Base-by-base conservation (phyloP, 1,284 basidiomycete species). In the Ustilago nuda region DNA sequence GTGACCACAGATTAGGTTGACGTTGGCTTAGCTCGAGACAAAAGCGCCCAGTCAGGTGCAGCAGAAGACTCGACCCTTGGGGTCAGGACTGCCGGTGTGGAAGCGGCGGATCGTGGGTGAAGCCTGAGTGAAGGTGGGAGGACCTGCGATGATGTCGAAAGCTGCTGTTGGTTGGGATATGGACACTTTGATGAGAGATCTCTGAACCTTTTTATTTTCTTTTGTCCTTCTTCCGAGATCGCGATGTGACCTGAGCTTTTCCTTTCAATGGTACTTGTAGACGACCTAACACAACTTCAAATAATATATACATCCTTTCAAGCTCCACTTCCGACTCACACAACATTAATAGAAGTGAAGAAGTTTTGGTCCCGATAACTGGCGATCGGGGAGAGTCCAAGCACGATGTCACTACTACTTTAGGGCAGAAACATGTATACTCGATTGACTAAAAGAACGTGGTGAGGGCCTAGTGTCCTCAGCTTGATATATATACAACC, bases 161-260 rank as follows among this genome's bases (percentile, higher is more conserved):
- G 27, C 23, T 27, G 23, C 23, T 27, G 23, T 27, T 27, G 23
- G 23, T 27, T 27, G 23, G 23, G 23, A 27, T 27, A 27, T 45
- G 19, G 19, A 56, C 17, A 30, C 43, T 56, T 13, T 27, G 23
- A 3, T 27, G 1, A 27, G 23, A 32, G 12, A 30, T 27, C 45
- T 36, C 56, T 32, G 45, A 36, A 32, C 39, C 2, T 19, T 41
- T 56, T 56, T 55, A 43, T 23, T 19, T 23, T 19, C 35, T 56
- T 56, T 55, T 50, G 53, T 56, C 62, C 62, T 57, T 64, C 55
- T 64, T 65, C 63, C 63, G 63, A 65, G 56, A 65, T 65, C 51
- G 62, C 55, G 55, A 52, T 37, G 23, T 23, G n/a, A 3, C 15
- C 39, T 12, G n/a, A 33, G 15, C n/a, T 4, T 8, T n/a, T 46